phyloP scores from a whole-genome alignment of 208 protist genomes.

The Sergeia podlipaevii region DNA sequence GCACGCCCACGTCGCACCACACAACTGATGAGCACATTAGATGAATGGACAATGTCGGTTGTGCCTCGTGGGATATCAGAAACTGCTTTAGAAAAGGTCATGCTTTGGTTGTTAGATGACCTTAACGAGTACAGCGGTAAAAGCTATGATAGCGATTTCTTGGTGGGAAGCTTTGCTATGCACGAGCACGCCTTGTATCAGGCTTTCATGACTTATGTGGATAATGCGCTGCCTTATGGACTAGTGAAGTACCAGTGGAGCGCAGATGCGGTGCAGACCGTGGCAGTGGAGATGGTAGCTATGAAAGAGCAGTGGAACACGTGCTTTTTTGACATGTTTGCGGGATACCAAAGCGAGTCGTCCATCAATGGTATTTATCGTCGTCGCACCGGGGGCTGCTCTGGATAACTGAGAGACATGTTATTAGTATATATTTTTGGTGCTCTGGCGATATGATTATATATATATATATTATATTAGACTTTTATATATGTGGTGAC shows the following conservation, averaged over 20 bases:
- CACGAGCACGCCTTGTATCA: constrained; percentile 14
- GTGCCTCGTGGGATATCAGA: no score
- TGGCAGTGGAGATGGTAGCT: constrained; percentile 12
- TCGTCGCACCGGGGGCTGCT: no score
- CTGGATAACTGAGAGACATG: no score
- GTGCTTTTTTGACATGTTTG: constrained; percentile 11
- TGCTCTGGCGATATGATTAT: no score
- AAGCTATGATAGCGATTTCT: constrained; percentile 18
- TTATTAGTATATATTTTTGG: no score
- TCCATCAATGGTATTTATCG: no score
- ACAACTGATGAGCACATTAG: no score
- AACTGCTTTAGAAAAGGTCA: not conserved
- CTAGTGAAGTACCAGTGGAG: constrained; percentile 22
- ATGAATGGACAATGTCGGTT: no score
- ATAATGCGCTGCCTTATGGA: constrained; percentile 9
- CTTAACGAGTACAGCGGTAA: constrained; percentile 14
- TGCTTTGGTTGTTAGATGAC: constrained; percentile 14
- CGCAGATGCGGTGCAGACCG: constrained; percentile 13
- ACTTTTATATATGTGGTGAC: no score
- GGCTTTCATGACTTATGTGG: constrained; percentile 23
- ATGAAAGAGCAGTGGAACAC: constrained; percentile 7
- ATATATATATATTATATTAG: no score
- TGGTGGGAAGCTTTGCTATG: constrained; percentile 21
- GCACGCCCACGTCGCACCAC: no score
- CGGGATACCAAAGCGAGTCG: no score